Conservation (phyloP, 208 protist species). For the Phytomonas serpens region DNA sequence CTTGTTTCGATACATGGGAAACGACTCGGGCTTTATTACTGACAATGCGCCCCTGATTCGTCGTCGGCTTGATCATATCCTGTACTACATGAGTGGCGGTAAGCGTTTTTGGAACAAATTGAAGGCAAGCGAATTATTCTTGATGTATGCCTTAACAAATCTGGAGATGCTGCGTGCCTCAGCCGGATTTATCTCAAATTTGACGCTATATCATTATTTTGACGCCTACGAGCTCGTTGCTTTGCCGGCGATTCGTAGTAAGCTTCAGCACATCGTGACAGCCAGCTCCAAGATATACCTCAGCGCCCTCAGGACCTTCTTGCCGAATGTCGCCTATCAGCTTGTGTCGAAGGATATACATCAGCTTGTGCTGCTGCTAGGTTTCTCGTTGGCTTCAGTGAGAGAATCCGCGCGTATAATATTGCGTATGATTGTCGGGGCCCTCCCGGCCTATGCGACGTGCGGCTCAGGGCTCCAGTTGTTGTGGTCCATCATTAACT, state of each 20-base stretch:
- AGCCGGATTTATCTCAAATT: constrained; percentile 56
- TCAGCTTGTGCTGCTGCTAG: constrained; percentile 62
- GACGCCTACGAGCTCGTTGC: constrained; percentile 80
- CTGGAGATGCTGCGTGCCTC: constrained; percentile 71
- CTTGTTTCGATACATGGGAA: constrained; percentile 37
- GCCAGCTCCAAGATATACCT: constrained; percentile 53
- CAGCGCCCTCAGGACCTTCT: constrained; percentile 23
- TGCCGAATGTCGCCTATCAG: constrained; percentile 34
- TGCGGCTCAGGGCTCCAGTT: constrained; percentile 51
- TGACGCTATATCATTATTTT: constrained; percentile 71
- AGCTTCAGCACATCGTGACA: constrained; percentile 27
- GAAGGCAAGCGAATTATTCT: constrained; percentile 52
- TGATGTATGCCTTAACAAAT: constrained; percentile 48
- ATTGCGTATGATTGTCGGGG: constrained; percentile 34
- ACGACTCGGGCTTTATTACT: constrained; percentile 12
- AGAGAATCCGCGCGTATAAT: constrained; percentile 43
- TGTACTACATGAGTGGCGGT: constrained; percentile 21
- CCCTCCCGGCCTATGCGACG: constrained; percentile 48
- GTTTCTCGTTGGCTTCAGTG: constrained; percentile 64
- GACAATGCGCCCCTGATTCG: constrained; percentile 15
- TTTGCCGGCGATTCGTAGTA: constrained; percentile 34
- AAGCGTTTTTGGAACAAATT: constrained; percentile 28
- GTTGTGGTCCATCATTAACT: constrained; percentile 65
- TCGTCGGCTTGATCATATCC: constrained; percentile 8
- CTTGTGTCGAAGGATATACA: constrained; percentile 40